Base-by-base conservation (phyloP, 106 monocot species). In the Phalaenopsis aphrodite region DNA sequence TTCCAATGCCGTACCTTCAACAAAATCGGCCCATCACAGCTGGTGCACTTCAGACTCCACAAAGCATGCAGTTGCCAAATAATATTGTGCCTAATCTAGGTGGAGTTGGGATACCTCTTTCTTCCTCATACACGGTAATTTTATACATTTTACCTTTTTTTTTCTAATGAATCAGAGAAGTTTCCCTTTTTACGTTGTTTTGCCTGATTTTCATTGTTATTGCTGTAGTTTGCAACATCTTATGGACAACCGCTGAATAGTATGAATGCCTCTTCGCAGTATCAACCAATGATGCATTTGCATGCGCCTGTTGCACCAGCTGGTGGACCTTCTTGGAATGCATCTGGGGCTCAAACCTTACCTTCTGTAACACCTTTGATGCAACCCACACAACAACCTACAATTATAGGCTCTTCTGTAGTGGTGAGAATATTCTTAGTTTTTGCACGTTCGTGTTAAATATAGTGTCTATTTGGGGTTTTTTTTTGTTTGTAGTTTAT, bases 91-190 rank as follows among this genome's bases (percentile, higher is more conserved):
- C 87, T 79, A 78, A 77, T 85, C 42, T 91, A 58, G 84, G 80
- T 85, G 83, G 84, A 9, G 18, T 82, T 79, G 86, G 85, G 19
- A 78, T 89, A 76, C 82, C 97, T 41, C 80, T 85, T 79, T 86
- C 90, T 79, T 87, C 92, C 18, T 90, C 96, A 16, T 97, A 92
- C 75, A 92, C 94, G n/a, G 94, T 92, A 91, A 71, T 81, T 78
- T 81, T 45, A 52, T 30, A 64, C 48, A 45, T 38, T 24, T 16
- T 72, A 6, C 7, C 19, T 42, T 45, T 1, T 67, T 55, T 82
- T 55, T 82, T 78, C 1, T 43, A 3, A 19, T 41, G 43, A 45
- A 21, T 80, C 21, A 14, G 3, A 69, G 36, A 39, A 69, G 14
- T 39, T 41, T 9, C 38, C 42, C 14, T 79, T 75, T 11, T 47